Base-by-base conservation (phyloP, 1,139 yeast genomes). In the Meyerozyma carpophila region DNA sequence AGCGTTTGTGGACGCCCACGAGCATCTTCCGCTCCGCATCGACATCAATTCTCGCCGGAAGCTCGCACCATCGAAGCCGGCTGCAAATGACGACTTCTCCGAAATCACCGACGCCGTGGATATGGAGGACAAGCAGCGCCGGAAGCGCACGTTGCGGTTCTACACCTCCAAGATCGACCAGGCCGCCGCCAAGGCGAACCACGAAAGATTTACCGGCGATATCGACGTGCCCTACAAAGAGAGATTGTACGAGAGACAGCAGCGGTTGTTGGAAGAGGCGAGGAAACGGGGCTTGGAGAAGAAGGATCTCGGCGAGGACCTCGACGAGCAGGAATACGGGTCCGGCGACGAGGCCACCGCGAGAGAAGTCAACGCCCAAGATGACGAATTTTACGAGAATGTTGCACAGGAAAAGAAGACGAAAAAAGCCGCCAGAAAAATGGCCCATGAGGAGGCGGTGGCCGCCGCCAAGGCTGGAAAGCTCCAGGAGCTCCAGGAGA, bases 151-250 rank as follows among this genome's bases (percentile, higher is more conserved):
- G 1, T 79, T 93, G 55, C 82, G 98, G 54, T 94, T 93, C 81
- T 93, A 93, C 74, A 93, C 98, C 1, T 87, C 98, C 48, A 93
- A 91, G 67, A 91, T 93, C 63, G 97, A 90, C 62, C 91, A 87
- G 65, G 86, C 87, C 42, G 81, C 77, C 36, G 75, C 78, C 50
- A 81, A 79, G 59, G 77, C 75, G 48, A 66, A 62, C 34, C 49
- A 48, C 43, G 84, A 81, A 49, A 75, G 69, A 51, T 79, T 66
- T 52, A 77, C 85, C 38, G 98, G 98, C 52, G 98, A 93, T 61
- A 76, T 78, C 50, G 98, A 93, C 64, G 68, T 93, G 46, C 98
- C 98, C n/a, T 91, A 93, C 63, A 82, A 79, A 55, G 98, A 93
- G 65, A 78, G 97, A 54, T 72, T 86, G 41, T 89, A 79, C 58